Percentiles rank a stretch among this genome's conserved stretches.
phyloP scores from a whole-genome alignment of 163 green algal species.

The Scenedesmus sp. region DNA sequence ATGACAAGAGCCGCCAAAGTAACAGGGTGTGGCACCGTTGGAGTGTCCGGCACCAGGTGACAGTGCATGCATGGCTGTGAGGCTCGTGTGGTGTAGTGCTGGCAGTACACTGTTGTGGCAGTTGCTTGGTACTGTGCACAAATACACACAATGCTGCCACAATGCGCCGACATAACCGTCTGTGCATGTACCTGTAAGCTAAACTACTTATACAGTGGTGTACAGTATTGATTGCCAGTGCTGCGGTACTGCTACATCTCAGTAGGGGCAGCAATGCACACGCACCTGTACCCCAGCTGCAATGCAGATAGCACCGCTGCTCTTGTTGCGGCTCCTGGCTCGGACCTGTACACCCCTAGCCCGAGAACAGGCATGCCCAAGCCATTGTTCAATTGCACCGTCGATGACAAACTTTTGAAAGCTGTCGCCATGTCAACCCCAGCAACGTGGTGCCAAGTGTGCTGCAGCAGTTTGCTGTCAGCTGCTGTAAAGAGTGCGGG shows the following conservation, averaged over 20 bases:
- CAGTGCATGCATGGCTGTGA: too few relatives aligned
- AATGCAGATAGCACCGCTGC: slow-evolving; percentile 35
- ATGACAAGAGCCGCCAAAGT: neutral
- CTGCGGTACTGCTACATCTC: too few relatives aligned
- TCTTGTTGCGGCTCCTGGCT: slow-evolving; percentile 2
- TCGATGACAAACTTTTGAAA: slow-evolving; percentile 7
- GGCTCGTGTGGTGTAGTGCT: neutral
- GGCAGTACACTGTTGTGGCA: neutral
- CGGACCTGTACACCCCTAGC: slow-evolving; percentile 22
- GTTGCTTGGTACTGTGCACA: too few relatives aligned
- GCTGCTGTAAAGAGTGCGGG: too few relatives aligned
- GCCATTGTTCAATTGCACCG: slow-evolving; percentile 25
- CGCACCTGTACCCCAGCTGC: slow-evolving; percentile 60
- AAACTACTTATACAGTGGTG: too few relatives aligned
- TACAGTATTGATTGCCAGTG: too few relatives aligned
- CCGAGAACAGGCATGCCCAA: slow-evolving; percentile 7
- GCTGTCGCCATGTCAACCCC: neutral
- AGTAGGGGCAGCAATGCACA: neutral
- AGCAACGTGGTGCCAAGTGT: neutral
- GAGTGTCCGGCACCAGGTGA: too few relatives aligned
- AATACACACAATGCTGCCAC: too few relatives aligned
- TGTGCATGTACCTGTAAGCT: too few relatives aligned
- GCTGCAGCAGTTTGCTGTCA: neutral
- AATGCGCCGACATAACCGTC: too few relatives aligned
- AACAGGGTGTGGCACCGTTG: neutral